Conservation (phyloP, 2,329 filamentous ascomycete species). For the Myriangium duriaei region DNA sequence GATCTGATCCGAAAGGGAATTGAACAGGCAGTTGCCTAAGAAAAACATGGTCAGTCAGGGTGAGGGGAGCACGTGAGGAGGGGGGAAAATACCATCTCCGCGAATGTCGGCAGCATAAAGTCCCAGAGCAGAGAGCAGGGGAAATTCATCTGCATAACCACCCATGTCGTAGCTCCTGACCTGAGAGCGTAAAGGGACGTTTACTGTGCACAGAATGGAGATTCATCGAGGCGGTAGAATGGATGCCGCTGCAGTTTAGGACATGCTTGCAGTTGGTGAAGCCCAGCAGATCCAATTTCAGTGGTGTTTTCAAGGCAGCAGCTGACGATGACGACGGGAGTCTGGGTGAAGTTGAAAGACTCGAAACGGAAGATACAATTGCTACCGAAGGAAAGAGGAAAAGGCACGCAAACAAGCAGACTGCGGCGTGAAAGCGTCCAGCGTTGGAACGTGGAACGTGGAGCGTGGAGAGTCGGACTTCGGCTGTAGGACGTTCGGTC, state of each 20-base stretch:
- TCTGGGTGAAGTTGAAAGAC: no score
- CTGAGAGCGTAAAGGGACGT: conserved; percentile 12
- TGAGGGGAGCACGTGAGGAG: conserved; percentile 12
- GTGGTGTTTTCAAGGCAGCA: no score
- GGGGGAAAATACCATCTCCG: conserved; percentile 43
- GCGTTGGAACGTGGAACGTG: not conserved
- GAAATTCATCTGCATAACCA: conserved; percentile 35
- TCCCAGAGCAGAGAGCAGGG: conserved; percentile 42
- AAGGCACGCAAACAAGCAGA: no score
- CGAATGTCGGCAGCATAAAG: conserved; percentile 47
- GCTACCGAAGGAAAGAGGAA: no score
- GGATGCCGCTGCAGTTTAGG: conserved; percentile 10
- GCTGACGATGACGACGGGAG: no score
- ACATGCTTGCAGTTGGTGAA: conserved; percentile 10
- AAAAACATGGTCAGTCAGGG: conserved; percentile 5
- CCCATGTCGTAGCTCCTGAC: conserved; percentile 15
- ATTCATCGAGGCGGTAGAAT: conserved; percentile 12
- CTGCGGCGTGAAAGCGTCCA: no score
- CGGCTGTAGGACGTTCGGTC: no score
- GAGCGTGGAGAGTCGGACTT: no score
- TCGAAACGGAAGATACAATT: no score
- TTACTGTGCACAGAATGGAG: conserved; percentile 9
- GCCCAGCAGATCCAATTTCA: not conserved
- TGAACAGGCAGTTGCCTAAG: conserved; percentile 57
- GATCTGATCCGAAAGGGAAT: conserved; percentile 54